Base-by-base conservation (phyloP, 2,329 filamentous ascomycete genomes). In the Bertia moriformis region DNA sequence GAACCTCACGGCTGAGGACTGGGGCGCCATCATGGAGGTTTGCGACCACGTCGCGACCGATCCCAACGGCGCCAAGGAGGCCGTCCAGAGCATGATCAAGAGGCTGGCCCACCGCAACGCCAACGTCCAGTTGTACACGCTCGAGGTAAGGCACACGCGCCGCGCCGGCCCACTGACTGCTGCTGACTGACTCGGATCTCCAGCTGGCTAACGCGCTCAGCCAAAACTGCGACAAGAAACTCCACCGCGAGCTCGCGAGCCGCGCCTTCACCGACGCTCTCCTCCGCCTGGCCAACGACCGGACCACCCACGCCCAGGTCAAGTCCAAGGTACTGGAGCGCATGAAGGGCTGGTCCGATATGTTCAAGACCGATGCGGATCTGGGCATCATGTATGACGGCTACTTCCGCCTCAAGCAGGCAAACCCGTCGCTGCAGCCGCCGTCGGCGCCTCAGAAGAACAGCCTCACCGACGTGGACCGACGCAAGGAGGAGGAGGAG, bases 331-430 rank as follows among this genome's bases (percentile, higher is more conserved):
- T 98, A 47, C 62, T 96, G 42, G 89, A 96, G 66, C 78, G 88
- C 48, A 96, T 96, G 86, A 80, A 83, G 57, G 85, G 89, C 46
- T 98, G 91, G 91, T 78, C 83, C 41, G 84, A 91, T 51, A 93
- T 95, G 84, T 96, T 96, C 57, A 73, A 75, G 50, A 78, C 73
- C 43, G 86, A 95, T 54, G 74, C 87, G 10, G 89, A 95, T 55
- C 72, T 98, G 43, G 91, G 91, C 14, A 93, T 98, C 55, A 98
- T 98, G 91, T 83, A 88, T 57, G 85, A 93, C 53, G 88, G 89
- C 42, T 96, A 89, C 59, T 79, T 79, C 63, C 85, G 82, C 56
- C 67, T 96, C 45, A 93, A 94, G 67, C 65, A 67, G 58, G 12
- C 59, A 72, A 89, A 98, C 62, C 91, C 91, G 3, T 89, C 85